These are phyloP conservation scores for Xerocomus amazonicus DNA, from an alignment of 1,284 basidiomycete genomes.

Conservation along the genomic window DNA sequence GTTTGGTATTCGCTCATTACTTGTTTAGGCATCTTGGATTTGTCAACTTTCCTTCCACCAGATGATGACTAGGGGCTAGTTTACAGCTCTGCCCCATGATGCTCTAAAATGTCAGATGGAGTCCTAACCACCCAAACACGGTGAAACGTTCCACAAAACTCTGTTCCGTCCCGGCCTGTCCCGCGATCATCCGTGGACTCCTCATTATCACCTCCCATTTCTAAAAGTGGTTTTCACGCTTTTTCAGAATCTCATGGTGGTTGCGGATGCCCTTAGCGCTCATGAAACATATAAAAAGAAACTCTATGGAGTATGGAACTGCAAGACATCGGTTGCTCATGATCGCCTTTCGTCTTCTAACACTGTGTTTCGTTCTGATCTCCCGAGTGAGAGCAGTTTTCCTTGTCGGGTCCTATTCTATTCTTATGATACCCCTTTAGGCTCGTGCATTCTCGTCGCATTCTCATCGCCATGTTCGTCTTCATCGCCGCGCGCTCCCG, in stretches of 20 bases:
- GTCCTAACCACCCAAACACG: too few species aligned
- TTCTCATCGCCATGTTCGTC: conserved; percentile 12
- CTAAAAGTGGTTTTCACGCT: not conserved
- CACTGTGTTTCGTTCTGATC: not conserved
- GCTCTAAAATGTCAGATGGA: not conserved
- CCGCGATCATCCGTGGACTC: not conserved
- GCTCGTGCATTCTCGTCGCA: conserved; percentile 6
- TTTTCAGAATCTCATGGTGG: not conserved
- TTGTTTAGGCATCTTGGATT: not conserved
- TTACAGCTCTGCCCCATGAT: not conserved
- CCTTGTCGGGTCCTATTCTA: not conserved
- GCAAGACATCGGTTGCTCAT: conserved; percentile 5
- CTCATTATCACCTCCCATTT: not conserved
- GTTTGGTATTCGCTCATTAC: not conserved
- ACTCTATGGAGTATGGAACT: not conserved
- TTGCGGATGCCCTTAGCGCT: not conserved
- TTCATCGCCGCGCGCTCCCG: conserved; percentile 42
- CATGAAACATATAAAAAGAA: conserved; percentile 1
- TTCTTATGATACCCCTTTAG: conserved; percentile 9
- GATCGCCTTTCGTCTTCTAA: conserved; percentile 5
- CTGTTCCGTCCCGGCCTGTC: not conserved
- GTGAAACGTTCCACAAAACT: not conserved
- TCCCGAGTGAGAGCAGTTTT: conserved; percentile 1
- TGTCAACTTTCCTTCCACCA: not conserved
- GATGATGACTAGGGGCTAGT: not conserved